Evolutionary conservation across 495 filamentous ascomycete species (phyloP).

Genomic region (Aspergillus olivimuriae): DNA sequence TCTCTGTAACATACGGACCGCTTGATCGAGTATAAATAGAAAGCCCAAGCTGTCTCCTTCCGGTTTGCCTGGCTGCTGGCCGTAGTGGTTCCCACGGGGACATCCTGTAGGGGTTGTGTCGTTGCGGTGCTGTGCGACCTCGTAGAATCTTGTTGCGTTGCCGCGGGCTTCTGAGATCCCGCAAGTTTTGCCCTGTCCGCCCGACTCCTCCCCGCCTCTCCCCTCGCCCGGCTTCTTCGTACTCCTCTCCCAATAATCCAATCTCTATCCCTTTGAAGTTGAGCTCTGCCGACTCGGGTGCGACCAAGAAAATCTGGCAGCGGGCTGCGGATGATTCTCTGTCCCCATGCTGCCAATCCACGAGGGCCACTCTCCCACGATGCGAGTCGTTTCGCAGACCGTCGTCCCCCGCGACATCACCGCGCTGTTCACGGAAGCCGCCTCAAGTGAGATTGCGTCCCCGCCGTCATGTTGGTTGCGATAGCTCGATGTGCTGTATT

Average conservation of each 20-base stretch:
- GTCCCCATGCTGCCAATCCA: conserved; percentile 35
- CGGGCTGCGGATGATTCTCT: conserved; percentile 22
- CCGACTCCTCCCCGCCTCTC: conserved; percentile 18
- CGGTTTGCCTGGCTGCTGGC: background rate
- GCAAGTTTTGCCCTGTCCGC: conserved; percentile 21
- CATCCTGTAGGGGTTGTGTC: too few species aligned
- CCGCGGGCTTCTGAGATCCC: too few species aligned
- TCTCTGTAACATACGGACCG: conserved; percentile 38
- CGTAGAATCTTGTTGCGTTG: too few species aligned
- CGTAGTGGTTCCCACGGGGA: background rate
- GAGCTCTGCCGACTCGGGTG: conserved; percentile 2
- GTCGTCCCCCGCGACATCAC: conserved; percentile 70
- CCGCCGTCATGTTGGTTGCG: background rate
- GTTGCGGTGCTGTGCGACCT: background rate
- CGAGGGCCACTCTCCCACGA: conserved; percentile 27
- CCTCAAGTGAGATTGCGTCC: conserved; percentile 48
- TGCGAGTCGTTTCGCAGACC: conserved; percentile 34
- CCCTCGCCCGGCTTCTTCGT: conserved; percentile 14
- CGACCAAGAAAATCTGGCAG: conserved; percentile 18
- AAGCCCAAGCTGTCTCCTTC: conserved; percentile 19
- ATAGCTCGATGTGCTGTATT: too few species aligned
- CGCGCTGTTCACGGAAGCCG: conserved; percentile 61
- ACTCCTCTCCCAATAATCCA: conserved; percentile 1
- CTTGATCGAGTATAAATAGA: conserved; percentile 24
- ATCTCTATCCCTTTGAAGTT: conserved; percentile 1